A percentile compares a stretch with the other conserved stretches of the same genome.
These are phyloP conservation scores for Fusarium papillatum DNA, from an alignment of 2,329 filamentous ascomycete species.

Conservation along the genomic window DNA sequence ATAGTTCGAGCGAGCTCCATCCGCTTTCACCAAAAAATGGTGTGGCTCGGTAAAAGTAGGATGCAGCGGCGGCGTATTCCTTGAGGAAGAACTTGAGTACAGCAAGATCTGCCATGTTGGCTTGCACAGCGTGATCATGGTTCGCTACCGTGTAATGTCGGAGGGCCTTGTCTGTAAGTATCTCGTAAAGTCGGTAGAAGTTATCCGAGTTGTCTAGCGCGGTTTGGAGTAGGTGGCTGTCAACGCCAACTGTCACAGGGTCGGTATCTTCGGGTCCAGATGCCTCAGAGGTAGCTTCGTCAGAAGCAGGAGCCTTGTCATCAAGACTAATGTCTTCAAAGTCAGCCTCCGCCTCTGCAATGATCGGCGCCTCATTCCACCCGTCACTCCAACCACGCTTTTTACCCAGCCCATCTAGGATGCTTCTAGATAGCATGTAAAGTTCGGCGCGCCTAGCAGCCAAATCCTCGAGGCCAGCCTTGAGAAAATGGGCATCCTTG, in stretches of 20 bases:
- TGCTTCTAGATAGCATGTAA: slow-evolving; percentile 82
- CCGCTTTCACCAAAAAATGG: slow-evolving; percentile 83
- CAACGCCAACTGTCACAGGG: slow-evolving; percentile 50
- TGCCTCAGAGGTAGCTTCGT: slow-evolving; percentile 25
- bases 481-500: slow-evolving; percentile 63
- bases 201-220: slow-evolving; percentile 73
- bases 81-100: slow-evolving; percentile 83
- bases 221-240: slow-evolving; percentile 67
- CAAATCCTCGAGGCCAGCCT: slow-evolving; percentile 82
- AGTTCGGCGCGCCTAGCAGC: slow-evolving; percentile 88
- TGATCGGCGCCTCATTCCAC: slow-evolving; percentile 73
- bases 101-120: slow-evolving; percentile 86
- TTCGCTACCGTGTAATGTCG: slow-evolving; percentile 87
- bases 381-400: slow-evolving; percentile 82
- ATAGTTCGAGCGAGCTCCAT: slow-evolving; percentile 85
- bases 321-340: slow-evolving; percentile 72
- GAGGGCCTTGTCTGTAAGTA: slow-evolving; percentile 86
- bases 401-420: slow-evolving; percentile 81
- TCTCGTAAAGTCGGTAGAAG: slow-evolving; percentile 78
- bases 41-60: slow-evolving; percentile 83
- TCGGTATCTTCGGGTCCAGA: slow-evolving; percentile 9
- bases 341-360: slow-evolving; percentile 59
- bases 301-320: slow-evolving; percentile 48
- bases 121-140: slow-evolving; percentile 82
- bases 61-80: slow-evolving; percentile 80